Base-by-base conservation (phyloP, 257 asterid genomes). In the Scutellaria galericulata region DNA sequence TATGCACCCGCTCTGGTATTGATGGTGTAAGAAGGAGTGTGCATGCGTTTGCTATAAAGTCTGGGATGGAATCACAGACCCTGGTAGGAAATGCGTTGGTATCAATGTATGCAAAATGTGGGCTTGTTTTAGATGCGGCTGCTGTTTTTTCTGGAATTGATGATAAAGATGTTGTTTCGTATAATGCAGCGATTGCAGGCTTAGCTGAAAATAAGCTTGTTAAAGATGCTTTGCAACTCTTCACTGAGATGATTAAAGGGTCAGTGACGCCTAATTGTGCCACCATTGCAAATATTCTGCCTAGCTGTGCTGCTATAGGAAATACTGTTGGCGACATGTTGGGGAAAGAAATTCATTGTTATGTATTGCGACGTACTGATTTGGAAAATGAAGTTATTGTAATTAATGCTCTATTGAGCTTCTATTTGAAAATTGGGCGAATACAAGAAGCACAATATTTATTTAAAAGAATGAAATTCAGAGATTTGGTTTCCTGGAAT, bases 151-250 rank as follows among this genome's bases (percentile, higher is more conserved):
- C 27, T 66, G 84, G 81, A 67, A 89, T 92, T 71, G 62, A 72
- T 76, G 87, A 85, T 63, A 92, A 89, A 79, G 97, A 92, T 81
- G 90, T 85, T 22, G 83, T 92, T 75, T 87, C 96, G 1, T 89
- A 93, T 85, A 92, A 92, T 82, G 93, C 97, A 8, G 78, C 83
- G 15, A 88, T 89, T 81, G 89, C 96, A 69, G 97, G 97, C 60
- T 79, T 82, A 40, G 73, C 86, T 11, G 92, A 88, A 86, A 92
- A 88, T 80, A 79, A 82, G 70, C 84, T 86, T 13, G 37, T 61
- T 59, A 73, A 73, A 52, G 76, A 81, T 40, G 96, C 95, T 40
- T 81, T 89, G 80, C 67, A 54, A 41, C 65, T 81, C 18, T 92
- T 92, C 22, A 72, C 69, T 11, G 64, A 71, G 83, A 89, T 92